These are phyloP conservation scores for Protomyces lactucae-debilis DNA, from an alignment of 1,139 yeast genomes.

Conservation along the genomic window DNA sequence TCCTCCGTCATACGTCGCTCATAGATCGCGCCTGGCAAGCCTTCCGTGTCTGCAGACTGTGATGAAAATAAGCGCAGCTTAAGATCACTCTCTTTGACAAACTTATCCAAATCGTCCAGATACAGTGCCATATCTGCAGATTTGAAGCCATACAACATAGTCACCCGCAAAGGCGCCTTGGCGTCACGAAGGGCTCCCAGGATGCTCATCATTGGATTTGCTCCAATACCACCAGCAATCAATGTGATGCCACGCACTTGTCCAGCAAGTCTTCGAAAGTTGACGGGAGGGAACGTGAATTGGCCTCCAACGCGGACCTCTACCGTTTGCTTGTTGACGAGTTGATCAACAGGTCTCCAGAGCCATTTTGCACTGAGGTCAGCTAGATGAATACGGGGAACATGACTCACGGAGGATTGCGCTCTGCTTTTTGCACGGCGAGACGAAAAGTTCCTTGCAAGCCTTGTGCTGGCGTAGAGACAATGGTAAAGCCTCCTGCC, in stretches of 20 bases:
- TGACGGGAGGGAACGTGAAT: slow-evolving; percentile 23
- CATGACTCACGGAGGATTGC: slow-evolving; percentile 7
- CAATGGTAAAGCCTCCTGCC: slow-evolving; percentile 24
- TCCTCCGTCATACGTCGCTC: slow-evolving; percentile 12
- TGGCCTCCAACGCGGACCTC: slow-evolving; percentile 22
- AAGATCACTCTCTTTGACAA: slow-evolving; percentile 1
- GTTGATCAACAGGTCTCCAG: slow-evolving; percentile 7
- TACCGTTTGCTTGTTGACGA: slow-evolving; percentile 1
- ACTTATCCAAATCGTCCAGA: slow-evolving; percentile 4
- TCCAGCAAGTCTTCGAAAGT: slow-evolving; percentile 13
- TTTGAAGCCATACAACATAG: slow-evolving; percentile 22
- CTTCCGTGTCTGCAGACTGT: slow-evolving; percentile 7
- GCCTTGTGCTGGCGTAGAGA: slow-evolving; percentile 21
- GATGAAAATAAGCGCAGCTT: slow-evolving; percentile 6
- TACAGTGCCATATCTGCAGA: slow-evolving; percentile 11
- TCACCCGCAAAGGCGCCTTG: slow-evolving; percentile 6
- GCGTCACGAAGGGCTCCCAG: slow-evolving; percentile 23
- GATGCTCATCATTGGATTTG: slow-evolving; percentile 16
- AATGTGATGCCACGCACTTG: slow-evolving; percentile 3
- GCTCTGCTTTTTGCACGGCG: slow-evolving; percentile 23
- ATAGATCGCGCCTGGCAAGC: slow-evolving; percentile 2
- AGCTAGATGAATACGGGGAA: neutral
- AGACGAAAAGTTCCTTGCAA: slow-evolving; percentile 10
- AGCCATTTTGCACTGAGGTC: slow-evolving; percentile 14
- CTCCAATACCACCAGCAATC: slow-evolving; percentile 22